Conservation (phyloP, 169 alveolate genomes). For the Hammondia hammondi region DNA sequence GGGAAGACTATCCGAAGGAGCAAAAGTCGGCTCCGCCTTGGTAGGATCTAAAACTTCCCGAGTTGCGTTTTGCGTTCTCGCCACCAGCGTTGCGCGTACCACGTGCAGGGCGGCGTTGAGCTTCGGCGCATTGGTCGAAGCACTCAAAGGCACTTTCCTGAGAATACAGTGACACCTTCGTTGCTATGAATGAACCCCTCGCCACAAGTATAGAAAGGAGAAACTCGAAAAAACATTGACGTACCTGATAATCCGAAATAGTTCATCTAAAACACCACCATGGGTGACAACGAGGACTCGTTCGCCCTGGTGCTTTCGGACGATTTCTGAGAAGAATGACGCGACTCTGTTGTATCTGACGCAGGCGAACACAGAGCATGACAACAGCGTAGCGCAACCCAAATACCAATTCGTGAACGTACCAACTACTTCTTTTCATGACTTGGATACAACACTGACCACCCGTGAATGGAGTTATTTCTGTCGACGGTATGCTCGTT, state of each 20-base stretch:
- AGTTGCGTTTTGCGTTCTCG: background rate
- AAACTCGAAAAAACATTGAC: background rate
- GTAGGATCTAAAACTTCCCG: background rate
- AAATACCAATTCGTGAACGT: background rate
- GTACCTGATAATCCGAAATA: constrained; percentile 37
- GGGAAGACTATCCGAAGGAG: background rate
- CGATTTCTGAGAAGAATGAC: constrained; percentile 35
- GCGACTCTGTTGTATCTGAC: constrained; percentile 40
- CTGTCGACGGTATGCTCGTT: too few species aligned
- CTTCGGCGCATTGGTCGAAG: constrained; percentile 47
- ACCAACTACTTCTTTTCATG: too few species aligned
- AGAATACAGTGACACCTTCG: background rate
- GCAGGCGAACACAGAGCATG: background rate
- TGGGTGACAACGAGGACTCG: constrained; percentile 55
- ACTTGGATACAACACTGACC: too few species aligned
- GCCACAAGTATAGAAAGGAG: background rate
- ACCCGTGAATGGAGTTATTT: too few species aligned
- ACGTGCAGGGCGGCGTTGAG: constrained; percentile 49
- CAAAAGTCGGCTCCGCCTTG: background rate
- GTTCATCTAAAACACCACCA: constrained; percentile 59
- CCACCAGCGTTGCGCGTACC: background rate
- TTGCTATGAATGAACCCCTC: background rate
- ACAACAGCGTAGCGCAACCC: background rate
- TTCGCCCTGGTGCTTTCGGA: constrained; percentile 10
- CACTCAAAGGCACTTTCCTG: constrained; percentile 40